phyloP scores from a whole-genome alignment of 805 yeast genomes.

The Cyberlindnera japonica region DNA sequence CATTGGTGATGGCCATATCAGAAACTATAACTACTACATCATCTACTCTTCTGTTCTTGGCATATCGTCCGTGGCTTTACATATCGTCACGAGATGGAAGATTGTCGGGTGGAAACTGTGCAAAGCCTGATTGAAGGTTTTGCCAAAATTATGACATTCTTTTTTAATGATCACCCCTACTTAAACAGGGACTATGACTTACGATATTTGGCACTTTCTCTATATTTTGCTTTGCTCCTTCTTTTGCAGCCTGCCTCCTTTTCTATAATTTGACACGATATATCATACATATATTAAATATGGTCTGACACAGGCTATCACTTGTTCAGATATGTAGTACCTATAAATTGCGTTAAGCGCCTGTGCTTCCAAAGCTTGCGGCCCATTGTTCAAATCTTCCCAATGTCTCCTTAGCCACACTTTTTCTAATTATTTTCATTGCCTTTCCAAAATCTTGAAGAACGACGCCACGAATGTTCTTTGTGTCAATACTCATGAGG shows the following conservation, averaged over 20 bases:
- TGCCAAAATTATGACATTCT: too few relatives aligned
- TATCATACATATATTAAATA: too few relatives aligned
- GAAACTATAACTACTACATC: constrained; percentile 41
- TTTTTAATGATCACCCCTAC: too few relatives aligned
- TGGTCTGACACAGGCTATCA: too few relatives aligned
- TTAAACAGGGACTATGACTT: too few relatives aligned
- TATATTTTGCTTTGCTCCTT: too few relatives aligned
- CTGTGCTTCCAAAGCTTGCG: constrained; percentile 77
- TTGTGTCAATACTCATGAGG: constrained; percentile 62
- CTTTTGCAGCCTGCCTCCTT: too few relatives aligned
- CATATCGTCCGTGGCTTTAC: constrained; percentile 35
- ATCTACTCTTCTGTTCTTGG: constrained; percentile 41
- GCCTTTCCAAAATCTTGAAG: constrained; percentile 73
- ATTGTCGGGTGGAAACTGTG: constrained; percentile 40
- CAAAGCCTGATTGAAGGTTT: constrained; percentile 34
- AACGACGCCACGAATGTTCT: constrained; percentile 71
- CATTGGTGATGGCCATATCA: constrained; percentile 32
- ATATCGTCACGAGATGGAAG: constrained; percentile 37
- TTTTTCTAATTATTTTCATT: constrained; percentile 76
- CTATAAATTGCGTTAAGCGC: constrained; percentile 49
- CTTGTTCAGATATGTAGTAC: neutral
- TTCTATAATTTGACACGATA: too few relatives aligned
- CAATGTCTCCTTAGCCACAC: constrained; percentile 82
- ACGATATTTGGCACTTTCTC: too few relatives aligned
- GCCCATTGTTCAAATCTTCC: constrained; percentile 88